These are phyloP conservation scores for Craspedostauros australis DNA, from an alignment of 108 stramenopile species.

Conservation along the genomic window DNA sequence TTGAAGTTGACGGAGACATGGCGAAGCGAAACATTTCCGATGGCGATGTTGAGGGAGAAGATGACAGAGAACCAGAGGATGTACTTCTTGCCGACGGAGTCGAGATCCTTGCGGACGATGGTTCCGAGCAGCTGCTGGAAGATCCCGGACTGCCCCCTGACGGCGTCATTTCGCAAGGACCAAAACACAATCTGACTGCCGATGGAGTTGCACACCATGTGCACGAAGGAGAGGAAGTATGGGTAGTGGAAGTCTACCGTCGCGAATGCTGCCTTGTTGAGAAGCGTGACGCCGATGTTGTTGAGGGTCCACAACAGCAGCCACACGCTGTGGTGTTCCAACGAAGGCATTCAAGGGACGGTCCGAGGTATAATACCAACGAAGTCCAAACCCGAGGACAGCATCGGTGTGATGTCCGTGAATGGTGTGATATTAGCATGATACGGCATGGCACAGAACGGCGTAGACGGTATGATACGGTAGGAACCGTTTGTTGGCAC, in stretches of 20 bases:
- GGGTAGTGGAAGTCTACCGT: constrained; percentile 83
- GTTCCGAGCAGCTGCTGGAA: constrained; percentile 42
- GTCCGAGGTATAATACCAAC: too few relatives aligned
- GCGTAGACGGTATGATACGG: too few relatives aligned
- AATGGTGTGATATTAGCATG: too few relatives aligned
- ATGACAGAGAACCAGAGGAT: constrained; percentile 65
- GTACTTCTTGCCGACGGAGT: constrained; percentile 31
- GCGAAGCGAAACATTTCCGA: constrained; percentile 71
- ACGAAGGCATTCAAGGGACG: neutral
- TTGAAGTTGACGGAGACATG: constrained; percentile 86
- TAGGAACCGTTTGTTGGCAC: too few relatives aligned
- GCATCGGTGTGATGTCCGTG: neutral
- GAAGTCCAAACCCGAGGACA: neutral
- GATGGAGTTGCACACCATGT: constrained; percentile 75
- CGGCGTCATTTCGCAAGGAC: constrained; percentile 9
- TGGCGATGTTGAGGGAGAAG: constrained; percentile 82
- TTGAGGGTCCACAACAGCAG: constrained; percentile 68
- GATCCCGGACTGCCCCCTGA: constrained; percentile 13
- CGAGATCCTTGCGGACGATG: constrained; percentile 44
- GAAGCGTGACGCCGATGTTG: constrained; percentile 78
- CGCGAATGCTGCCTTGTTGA: constrained; percentile 84
- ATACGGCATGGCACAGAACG: too few relatives aligned
- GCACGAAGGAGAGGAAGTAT: constrained; percentile 74
- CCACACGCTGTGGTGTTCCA: constrained; percentile 26
- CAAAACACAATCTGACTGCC: constrained; percentile 48